Conservation (phyloP, 1,139 yeast species). For the Pichia sp. region DNA sequence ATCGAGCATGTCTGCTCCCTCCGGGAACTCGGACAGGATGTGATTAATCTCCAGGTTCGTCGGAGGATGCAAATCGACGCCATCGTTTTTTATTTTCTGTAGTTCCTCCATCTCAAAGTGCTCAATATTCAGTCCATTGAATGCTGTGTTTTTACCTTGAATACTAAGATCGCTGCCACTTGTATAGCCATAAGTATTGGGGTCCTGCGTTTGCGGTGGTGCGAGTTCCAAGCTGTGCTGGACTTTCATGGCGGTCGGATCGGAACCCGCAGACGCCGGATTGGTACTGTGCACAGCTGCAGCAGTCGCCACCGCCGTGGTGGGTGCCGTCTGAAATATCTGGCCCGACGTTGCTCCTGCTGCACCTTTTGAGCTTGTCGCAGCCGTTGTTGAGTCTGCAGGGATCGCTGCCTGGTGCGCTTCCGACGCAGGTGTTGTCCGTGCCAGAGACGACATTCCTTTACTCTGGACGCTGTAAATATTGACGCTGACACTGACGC, state of each 20-base stretch:
- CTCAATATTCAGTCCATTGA: conserved; percentile 1
- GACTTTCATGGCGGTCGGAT: background rate
- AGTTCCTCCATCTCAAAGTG: conserved; percentile 3
- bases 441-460: conserved; percentile 6
- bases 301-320: background rate
- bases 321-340: background rate
- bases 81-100: background rate
- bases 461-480: background rate
- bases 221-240: background rate
- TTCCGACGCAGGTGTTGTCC: background rate
- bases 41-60: conserved; percentile 4
- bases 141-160: background rate
- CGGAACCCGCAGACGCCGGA: background rate
- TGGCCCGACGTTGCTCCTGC: background rate
- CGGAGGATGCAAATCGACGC: conserved; percentile 4
- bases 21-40: conserved; percentile 8
- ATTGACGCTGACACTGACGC: background rate
- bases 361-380: conserved; percentile 6
- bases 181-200: background rate
- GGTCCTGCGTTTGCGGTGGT: background rate
- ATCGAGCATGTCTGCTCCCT: background rate
- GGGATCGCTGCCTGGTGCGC: background rate
- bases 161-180: background rate
- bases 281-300: background rate
- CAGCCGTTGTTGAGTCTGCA: background rate